Percentiles rank a stretch among this genome's conserved stretches.
Evolutionary conservation across 768 basidiomycete genomes (phyloP).

Genomic region (Tulasnella sp.): DNA sequence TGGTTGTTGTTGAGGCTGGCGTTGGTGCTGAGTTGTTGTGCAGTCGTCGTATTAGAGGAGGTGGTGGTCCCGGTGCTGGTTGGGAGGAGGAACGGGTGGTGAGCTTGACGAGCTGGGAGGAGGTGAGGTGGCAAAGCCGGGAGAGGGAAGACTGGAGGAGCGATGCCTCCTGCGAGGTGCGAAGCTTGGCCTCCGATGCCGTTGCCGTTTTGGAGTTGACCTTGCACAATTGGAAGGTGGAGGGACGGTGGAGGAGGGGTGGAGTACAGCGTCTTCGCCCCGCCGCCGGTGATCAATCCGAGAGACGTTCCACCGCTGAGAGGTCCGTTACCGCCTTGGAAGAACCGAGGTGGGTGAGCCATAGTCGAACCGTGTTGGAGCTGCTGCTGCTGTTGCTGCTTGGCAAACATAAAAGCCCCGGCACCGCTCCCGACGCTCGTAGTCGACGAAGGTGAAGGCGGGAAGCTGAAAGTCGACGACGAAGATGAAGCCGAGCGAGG

Average conservation of each 20-base stretch:
- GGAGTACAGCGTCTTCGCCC: not conserved
- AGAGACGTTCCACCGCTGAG: not conserved
- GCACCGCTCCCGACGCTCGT: not conserved
- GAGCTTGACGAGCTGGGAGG: not conserved
- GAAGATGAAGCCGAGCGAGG: constrained; percentile 30
- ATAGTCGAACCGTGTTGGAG: not conserved
- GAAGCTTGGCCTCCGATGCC: not conserved
- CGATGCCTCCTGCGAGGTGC: no score
- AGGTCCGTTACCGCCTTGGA: not conserved
- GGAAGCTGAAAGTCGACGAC: constrained; percentile 33
- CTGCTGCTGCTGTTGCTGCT: not conserved
- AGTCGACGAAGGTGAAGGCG: constrained; percentile 32
- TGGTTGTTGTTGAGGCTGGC: no score
- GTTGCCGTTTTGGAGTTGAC: not conserved
- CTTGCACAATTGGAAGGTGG: not conserved
- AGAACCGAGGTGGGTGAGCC: not conserved
- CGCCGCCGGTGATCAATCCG: no score
- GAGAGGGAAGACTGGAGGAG: not conserved
- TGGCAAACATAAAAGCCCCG: not conserved
- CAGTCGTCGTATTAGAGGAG: no score
- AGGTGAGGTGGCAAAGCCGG: not conserved
- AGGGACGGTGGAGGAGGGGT: not conserved
- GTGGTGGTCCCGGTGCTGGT: no score
- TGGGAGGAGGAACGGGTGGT: no score
- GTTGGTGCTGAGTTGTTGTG: no score